Evolutionary conservation across 768 basidiomycete species (phyloP), one percentile per base, ranked within the genome.

Genomic region (Boletus vermiculosoides): DNA sequence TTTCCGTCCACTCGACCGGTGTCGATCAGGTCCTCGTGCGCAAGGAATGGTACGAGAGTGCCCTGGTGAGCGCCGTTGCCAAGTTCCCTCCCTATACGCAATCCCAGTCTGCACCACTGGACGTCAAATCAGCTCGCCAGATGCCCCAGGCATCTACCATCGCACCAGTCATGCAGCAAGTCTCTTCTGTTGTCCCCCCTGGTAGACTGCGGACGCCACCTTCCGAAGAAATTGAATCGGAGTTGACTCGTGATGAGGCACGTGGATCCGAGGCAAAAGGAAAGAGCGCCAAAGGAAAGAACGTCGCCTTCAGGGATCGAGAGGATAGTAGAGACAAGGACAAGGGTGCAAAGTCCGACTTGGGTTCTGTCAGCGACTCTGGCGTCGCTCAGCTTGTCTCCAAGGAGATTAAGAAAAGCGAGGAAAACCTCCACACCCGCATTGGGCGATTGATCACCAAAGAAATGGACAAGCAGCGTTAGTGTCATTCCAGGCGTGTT

Each of bases 401-500:
- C 44, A 84, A 86, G 66, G 92, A 94, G 73, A 92, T 93, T 62
- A 84, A 80, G 70, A 88, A 87, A 78, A 85, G 88, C 41, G 92
- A 94, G 71, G 90, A 91, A 66, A 91, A 75, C 62, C 71, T 94
- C 48, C 87, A 90, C 60, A 84, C 71, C 39, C 84, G 87, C 46
- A 85, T 94, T 56, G 86, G 86, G n/a, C 83, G 87, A 44, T 74
- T 92, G 50, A 85, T 94, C 61, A 81, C 81, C 37, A 90, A 90
- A 74, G 92, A 94, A 72, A 86, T 94, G 80, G 92, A 94, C 66
- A 93, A 88, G 73, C 91, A 94, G 71, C 86, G 92, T 92, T 61
- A 71, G 89, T 77, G 31, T 23, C 66, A 42, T 54, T 54, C 20
- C 47, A 45, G 54, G 42, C 51, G 50, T 45, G 15, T 54, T 34